phyloP scores from a whole-genome alignment of 2,329 filamentous ascomycete species.

The Talaromyces sp. region DNA sequence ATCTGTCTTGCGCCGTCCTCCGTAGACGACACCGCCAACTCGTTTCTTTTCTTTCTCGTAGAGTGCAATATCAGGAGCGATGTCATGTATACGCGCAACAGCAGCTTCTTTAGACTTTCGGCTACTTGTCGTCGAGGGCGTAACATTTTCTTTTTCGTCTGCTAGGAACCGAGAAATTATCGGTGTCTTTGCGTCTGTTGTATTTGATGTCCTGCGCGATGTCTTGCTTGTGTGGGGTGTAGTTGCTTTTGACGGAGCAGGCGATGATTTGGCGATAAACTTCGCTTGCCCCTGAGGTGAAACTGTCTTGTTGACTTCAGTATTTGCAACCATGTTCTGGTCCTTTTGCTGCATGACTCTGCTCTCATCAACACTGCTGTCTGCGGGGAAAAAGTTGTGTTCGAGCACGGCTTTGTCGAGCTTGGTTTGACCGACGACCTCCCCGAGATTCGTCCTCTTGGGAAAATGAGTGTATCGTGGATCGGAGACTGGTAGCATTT shows the following conservation, averaged over 20 bases:
- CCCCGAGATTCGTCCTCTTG: conserved; percentile 79
- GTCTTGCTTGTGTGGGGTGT: conserved; percentile 21
- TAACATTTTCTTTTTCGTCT: conserved; percentile 77
- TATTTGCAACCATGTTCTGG: conserved; percentile 26
- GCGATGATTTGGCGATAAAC: conserved; percentile 17
- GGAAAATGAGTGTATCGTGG: conserved; percentile 82
- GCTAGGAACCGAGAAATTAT: conserved; percentile 47
- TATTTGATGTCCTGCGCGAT: conserved; percentile 26
- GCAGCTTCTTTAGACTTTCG: conserved; percentile 87
- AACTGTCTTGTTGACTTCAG: conserved; percentile 13
- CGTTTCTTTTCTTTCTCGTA: conserved; percentile 95
- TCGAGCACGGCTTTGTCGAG: conserved; percentile 70
- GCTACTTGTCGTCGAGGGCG: conserved; percentile 68
- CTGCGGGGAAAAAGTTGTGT: conserved; percentile 56
- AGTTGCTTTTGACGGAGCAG: conserved; percentile 1
- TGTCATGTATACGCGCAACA: conserved; percentile 65
- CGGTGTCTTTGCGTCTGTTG: conserved; percentile 48
- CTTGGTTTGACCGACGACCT: conserved; percentile 84
- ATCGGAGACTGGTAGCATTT: conserved; percentile 65
- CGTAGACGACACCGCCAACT: conserved; percentile 59
- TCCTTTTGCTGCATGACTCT: conserved; percentile 34
- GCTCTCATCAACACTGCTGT: conserved; percentile 20
- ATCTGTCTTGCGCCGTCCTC: conserved; percentile 46
- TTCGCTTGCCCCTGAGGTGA: conserved; percentile 21
- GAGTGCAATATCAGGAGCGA: conserved; percentile 78